Conservation (phyloP, 257 asterid species). For the Knoxia roxburghii region DNA sequence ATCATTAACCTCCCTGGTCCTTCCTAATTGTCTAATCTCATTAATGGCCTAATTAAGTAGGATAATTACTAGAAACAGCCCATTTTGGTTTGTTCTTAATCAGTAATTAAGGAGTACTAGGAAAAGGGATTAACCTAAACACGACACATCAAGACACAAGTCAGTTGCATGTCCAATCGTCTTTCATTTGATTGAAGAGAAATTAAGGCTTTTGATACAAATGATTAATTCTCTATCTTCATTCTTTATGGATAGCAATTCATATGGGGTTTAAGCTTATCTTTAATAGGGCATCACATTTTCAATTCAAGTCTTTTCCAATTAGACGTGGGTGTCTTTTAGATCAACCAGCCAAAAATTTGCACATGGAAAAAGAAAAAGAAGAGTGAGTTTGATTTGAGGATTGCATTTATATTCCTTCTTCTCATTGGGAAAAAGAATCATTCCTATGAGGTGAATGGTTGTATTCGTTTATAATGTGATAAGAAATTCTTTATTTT, state of each 20-base stretch:
- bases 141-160: conserved; percentile 10
- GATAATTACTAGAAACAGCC: not conserved
- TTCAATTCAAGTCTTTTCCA: too few species aligned
- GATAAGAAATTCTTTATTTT: too few species aligned
- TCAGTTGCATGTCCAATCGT: conserved; percentile 34
- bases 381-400: not conserved
- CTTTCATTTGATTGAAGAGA: too few species aligned
- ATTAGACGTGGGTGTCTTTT: too few species aligned
- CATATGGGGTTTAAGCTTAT: too few species aligned
- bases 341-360: not conserved
- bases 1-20: not conserved
- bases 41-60: not conserved
- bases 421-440: too few species aligned
- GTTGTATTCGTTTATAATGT: too few species aligned
- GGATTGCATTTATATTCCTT: not conserved
- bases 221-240: not conserved
- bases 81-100: not conserved
- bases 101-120: conserved; percentile 8
- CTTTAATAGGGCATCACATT: too few species aligned
- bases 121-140: not conserved
- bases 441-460: too few species aligned
- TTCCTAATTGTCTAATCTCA: not conserved
- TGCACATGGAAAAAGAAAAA: not conserved
- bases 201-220: conserved; percentile 11
- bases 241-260: too few species aligned